Evolutionary conservation across 306 rosid species (phyloP).

Genomic region (Vicia sativa): DNA sequence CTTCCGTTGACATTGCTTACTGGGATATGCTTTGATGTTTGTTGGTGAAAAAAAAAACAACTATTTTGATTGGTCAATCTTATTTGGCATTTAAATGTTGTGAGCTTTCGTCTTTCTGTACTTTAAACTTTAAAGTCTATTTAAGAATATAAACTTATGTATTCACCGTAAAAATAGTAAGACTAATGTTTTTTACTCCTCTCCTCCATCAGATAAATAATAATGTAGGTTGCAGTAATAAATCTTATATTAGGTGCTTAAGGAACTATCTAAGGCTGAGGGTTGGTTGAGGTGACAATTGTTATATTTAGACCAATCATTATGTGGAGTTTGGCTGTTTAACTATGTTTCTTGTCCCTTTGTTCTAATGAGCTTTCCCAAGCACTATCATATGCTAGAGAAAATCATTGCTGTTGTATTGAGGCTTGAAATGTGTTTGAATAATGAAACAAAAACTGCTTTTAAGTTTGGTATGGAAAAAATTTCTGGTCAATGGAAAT

Average conservation of each 20-base stretch:
- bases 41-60: neutral
- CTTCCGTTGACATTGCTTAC: neutral
- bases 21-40: conserved; percentile 14
- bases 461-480: neutral
- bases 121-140: conserved; percentile 9
- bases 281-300: neutral
- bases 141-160: conserved; percentile 15
- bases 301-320: neutral
- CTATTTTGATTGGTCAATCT: conserved; percentile 10
- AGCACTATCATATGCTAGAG: neutral
- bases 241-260: no score
- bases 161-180: neutral
- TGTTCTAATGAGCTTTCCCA: neutral
- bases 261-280: neutral
- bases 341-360: neutral
- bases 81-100: conserved; percentile 2
- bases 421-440: neutral
- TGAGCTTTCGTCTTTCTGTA: neutral
- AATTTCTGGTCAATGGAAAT: no score
- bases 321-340: neutral
- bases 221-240: neutral
- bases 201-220: no score
- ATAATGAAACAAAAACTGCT: neutral
- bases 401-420: neutral
- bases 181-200: no score